Evolutionary conservation across 208 protist genomes (phyloP), one percentile per base, ranked within the genome.

Genomic region (Jaenimonas drosophilae): DNA sequence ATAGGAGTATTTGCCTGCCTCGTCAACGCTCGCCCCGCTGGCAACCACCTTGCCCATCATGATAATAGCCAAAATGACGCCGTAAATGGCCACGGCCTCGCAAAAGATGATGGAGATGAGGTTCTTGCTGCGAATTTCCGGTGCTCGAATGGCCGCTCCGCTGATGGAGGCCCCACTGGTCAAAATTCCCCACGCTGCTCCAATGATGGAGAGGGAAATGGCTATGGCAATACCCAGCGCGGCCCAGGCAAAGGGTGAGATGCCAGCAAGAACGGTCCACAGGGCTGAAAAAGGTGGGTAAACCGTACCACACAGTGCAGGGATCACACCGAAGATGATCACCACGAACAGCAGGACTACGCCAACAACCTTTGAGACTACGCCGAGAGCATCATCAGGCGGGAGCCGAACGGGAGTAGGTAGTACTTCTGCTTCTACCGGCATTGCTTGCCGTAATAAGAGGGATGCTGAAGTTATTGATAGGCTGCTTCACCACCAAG

Each of bases 21-120:
- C 43, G 53, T 64, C 41, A 16, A 91, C 51, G 25, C 59, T 66
- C 25, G 46, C 49, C n/a, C 14, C 67, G 39, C 65, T 78, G 16
- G 74, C 64, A 43, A 84, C 74, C 36, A 95, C 70, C 59, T 95
- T 95, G 21, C 86, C 90, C 69, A 89, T 88, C 77, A 99, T 90
- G 34, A 99, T 97, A 75, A 99, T 99, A 28, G 97, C 91, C 21
- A 99, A 82, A 64, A 99, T 99, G 51, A 99, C 96, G 38, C 97
- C 97, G 75, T 99, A 99, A 51, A 99, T 99, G 34, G 96, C 97
- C 0, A 99, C 95, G 30, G 97, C 97, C 70, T 99, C 97, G 74
- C 97, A 99, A 70, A 99, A 99, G 69, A 99, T 97, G 59, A 99
- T 96, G 23, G 82, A 96, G 41, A 94, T 95, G 4, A 96, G 66